Conservation (phyloP, 768 basidiomycete species). For the Lactarius sp. region DNA sequence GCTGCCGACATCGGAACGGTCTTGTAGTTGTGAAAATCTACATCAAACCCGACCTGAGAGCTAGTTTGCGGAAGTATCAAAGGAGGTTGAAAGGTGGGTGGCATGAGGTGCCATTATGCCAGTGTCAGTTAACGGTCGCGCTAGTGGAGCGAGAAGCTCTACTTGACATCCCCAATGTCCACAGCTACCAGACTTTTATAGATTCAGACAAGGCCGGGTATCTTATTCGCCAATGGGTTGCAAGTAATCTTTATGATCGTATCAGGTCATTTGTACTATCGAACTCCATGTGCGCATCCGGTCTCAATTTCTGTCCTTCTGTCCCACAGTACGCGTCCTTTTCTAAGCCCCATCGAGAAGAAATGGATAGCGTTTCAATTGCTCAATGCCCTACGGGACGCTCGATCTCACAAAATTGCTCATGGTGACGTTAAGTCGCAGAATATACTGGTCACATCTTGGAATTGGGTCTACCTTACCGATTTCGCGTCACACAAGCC, state of each 20-base stretch:
- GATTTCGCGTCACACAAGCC: constrained; percentile 97
- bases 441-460: constrained; percentile 93
- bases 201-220: constrained; percentile 97
- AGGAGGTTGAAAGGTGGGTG: constrained; percentile 68
- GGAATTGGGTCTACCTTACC: constrained; percentile 92
- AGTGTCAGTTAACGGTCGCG: constrained; percentile 1
- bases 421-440: constrained; percentile 98
- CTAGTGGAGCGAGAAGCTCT: constrained; percentile 84
- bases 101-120: constrained; percentile 11
- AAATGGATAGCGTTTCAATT: constrained; percentile 98
- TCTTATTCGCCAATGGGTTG: constrained; percentile 90
- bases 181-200: constrained; percentile 82
- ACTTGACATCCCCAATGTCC: constrained; percentile 79
- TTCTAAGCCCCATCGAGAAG: constrained; percentile 88
- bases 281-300: background rate
- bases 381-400: constrained; percentile 76
- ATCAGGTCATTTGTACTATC: constrained; percentile 67
- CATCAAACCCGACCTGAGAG: constrained; percentile 85
- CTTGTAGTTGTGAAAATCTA: constrained; percentile 91
- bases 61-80: constrained; percentile 71
- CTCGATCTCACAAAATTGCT: constrained; percentile 79
- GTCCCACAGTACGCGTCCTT: constrained; percentile 82
- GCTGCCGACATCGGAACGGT: constrained; percentile 79
- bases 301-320: background rate
- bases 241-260: constrained; percentile 91